Evolutionary conservation across 345 rosid species (phyloP).

Genomic region (Hibiscus trionum): DNA sequence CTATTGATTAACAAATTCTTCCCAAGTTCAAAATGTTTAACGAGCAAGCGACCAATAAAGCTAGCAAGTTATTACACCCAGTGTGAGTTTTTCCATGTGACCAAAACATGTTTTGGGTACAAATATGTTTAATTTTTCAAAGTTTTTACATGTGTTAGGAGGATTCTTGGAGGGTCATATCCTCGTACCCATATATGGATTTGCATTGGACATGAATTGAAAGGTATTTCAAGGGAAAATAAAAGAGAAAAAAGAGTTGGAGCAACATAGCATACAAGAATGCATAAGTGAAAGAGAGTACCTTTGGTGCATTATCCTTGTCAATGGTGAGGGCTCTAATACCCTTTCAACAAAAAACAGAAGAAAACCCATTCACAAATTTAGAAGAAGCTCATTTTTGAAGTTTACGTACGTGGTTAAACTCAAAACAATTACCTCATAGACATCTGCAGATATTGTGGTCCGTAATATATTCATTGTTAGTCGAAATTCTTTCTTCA

Average conservation of each 20-base stretch:
- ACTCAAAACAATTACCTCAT: conserved; percentile 47
- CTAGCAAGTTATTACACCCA: neutral
- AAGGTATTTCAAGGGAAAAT: neutral
- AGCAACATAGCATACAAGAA: neutral
- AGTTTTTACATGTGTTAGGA: neutral
- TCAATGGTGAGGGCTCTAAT: conserved; percentile 85
- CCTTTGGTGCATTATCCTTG: conserved; percentile 93
- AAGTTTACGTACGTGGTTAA: neutral
- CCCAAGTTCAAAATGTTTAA: neutral
- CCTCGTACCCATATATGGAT: neutral
- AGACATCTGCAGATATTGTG: conserved; percentile 61
- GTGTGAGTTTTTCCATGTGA: neutral
- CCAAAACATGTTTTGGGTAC: neutral
- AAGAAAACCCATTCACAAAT: conserved; percentile 7
- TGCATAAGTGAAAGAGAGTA: conserved; percentile 14
- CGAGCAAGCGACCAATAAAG: neutral
- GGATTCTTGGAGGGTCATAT: neutral
- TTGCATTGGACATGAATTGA: neutral
- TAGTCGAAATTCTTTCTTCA: conserved; percentile 79
- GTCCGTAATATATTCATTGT: conserved; percentile 59
- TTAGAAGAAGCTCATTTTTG: neutral
- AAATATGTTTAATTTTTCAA: neutral
- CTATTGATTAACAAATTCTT: neutral
- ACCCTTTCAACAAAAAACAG: conserved; percentile 40
- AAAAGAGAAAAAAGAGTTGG: neutral